Evolutionary conservation across 169 alveolate species (phyloP), one percentile per base, ranked within the genome.

Genomic region (Eimeria necatrix): DNA sequence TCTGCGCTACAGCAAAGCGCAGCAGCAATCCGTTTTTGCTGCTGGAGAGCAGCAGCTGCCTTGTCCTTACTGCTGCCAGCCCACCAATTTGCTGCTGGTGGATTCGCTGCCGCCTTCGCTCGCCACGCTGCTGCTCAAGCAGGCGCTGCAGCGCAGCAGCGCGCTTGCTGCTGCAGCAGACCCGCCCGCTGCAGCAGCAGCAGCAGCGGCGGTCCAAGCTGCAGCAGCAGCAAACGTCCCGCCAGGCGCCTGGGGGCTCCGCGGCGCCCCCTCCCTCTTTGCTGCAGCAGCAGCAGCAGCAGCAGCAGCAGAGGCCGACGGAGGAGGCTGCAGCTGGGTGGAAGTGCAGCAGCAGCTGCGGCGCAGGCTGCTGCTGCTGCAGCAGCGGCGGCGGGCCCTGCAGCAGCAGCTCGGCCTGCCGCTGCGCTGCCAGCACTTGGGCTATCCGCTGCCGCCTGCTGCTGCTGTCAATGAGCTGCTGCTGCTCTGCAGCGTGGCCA

Each of bases 21-120:
- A 87, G 70, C 52, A 32, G 48, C 64, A 64, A 20, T 49, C 73
- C 48, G 49, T 32, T 48, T 84, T 24, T 24, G 60, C 56, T 52
- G n/a, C n/a, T n/a, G 41, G 60, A 3, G 78, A 84, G 73, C 94
- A 24, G 70, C 85, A n/a, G 60, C 73, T 64, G 59, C 73, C 94
- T 16, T 86, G 93, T 26, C 93, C 93, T 32, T 86, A 86, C 22
- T 86, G 93, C 93, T 73, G 70, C 84, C 93, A 86, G 84, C 93
- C 93, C 10, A 22, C 61, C 51, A 86, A 86, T 46, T 64, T 86
- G 20, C 93, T 86, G 68, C 83, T 86, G 18, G 52, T 86, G 22
- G 93, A 86, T 83, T 41, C 93, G 53, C 93, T 73, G 14, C 84
- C 93, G 6, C 48, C 71, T 3, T 41, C 84, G 20, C 41, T 86